Base-by-base conservation (phyloP, 768 basidiomycete species). In the Suillus ampliporus region DNA sequence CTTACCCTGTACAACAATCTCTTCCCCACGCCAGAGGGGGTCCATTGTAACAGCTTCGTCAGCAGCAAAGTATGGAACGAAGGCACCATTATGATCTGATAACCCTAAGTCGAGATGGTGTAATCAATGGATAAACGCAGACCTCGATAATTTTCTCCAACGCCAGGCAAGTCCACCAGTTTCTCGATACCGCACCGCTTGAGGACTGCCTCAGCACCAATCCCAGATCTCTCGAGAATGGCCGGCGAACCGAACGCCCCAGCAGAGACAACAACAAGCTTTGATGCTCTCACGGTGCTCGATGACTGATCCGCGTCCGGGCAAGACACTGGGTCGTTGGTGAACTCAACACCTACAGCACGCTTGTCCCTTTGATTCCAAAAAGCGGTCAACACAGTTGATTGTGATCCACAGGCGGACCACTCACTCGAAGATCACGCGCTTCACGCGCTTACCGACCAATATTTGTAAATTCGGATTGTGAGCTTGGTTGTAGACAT, bases 151-250 rank as follows among this genome's bases (percentile, higher is more conserved):
- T 80, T 78, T 60, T 79, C 76, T 9, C 82, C 82, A 2, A 83
- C 81, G 1, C 80, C 79, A 15, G 77, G 75, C 2, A 82, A 66
- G 46, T 82, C 74, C 2, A 79, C 70, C 2, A 75, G 28, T 0
- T 71, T 68, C 19, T 69, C 31, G 46, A 83, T 65, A 0, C 71
- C 76, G 17, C 65, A 64, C 13, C 67, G 34, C 50, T 71, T 60
- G 1, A 83, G 73, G 1, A 78, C 48, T 1, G 66, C 64, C 47
- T 63, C 62, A 6, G 71, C 62, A 3, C 82, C 82, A 11, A 83
- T 76, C 0, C 82, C 82, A 4, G 80, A 86, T 4, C 87, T 77
- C 67, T 88, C 84, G 8, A 89, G 78, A 17, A 89, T 79, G 53
- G 78, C 75, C 0, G 86, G 81, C 0, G 81, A 81, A 14, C 80